Evolutionary conservation across 2,329 filamentous ascomycete species (phyloP).

Genomic region (Aureobasidium melanogenum): DNA sequence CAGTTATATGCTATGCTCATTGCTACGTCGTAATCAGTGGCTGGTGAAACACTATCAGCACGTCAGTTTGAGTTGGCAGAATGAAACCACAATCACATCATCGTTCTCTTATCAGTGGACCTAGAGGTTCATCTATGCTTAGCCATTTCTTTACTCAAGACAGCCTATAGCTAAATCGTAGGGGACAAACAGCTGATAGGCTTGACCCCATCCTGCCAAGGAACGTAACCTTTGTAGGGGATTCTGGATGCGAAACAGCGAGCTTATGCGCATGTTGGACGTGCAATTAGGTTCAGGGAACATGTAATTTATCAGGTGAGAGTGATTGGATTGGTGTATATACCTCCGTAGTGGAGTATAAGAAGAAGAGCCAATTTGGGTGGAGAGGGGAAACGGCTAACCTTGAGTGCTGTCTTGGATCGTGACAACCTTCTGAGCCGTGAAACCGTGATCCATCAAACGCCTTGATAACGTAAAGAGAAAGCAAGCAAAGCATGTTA

Average conservation of each 20-base stretch:
- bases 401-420: neutral
- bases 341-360: conserved; percentile 7
- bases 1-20: neutral
- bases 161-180: neutral
- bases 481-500: neutral
- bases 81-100: neutral
- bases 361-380: conserved; percentile 3
- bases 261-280: neutral
- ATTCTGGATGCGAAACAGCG: neutral
- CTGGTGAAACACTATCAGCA: neutral
- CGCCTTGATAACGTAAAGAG: neutral
- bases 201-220: neutral
- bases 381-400: neutral
- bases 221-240: neutral
- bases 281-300: neutral
- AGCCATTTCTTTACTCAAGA: neutral
- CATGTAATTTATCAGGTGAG: neutral
- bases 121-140: neutral
- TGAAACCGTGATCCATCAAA: conserved; percentile 6
- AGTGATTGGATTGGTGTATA: conserved; percentile 9
- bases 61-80: neutral
- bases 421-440: neutral
- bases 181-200: neutral
- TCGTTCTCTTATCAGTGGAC: neutral
- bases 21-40: neutral